A percentile compares a stretch with the other conserved stretches of the same genome.
Conservation (phyloP, 306 rosid genomes). For the Cicer judaicum region DNA sequence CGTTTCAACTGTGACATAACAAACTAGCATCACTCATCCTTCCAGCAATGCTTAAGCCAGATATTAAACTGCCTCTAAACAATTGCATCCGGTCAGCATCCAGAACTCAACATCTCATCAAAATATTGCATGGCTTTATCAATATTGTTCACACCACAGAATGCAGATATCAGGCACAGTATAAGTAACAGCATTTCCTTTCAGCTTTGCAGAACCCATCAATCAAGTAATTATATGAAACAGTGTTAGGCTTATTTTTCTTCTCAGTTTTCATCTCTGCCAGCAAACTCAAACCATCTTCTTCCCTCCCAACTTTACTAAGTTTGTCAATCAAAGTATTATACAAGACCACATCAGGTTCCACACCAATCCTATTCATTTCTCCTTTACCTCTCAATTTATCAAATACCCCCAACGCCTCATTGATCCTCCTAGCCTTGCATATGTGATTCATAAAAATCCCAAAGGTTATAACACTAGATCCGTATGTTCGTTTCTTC, state of each 20-base stretch:
- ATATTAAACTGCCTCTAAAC: slow-evolving; percentile 67
- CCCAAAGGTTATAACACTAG: too few species aligned
- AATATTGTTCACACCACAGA: too few species aligned
- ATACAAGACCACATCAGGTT: too few species aligned
- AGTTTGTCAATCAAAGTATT: too few species aligned
- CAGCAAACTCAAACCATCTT: slow-evolving; percentile 69
- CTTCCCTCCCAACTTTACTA: slow-evolving; percentile 84
- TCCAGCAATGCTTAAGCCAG: slow-evolving; percentile 77
- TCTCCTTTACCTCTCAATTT: too few species aligned
- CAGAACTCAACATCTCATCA: slow-evolving; percentile 61
- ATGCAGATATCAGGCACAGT: too few species aligned
- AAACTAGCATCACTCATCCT: slow-evolving; percentile 76
- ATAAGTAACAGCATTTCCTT: too few species aligned
- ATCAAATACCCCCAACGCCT: too few species aligned
- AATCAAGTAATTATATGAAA: slow-evolving; percentile 79
- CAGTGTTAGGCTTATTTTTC: slow-evolving; percentile 53
- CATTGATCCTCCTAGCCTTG: too few species aligned
- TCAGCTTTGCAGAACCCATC: slow-evolving; percentile 65
- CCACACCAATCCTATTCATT: too few species aligned
- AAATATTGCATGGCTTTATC: slow-evolving; percentile 28
- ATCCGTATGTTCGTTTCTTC: too few species aligned
- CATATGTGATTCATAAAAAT: too few species aligned
- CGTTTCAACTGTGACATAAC: slow-evolving; percentile 70
- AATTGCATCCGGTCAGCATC: slow-evolving; percentile 61
- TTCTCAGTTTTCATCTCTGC: slow-evolving; percentile 61